Conservation (phyloP, 2,329 filamentous ascomycete genomes). For the Cytospora mali region DNA sequence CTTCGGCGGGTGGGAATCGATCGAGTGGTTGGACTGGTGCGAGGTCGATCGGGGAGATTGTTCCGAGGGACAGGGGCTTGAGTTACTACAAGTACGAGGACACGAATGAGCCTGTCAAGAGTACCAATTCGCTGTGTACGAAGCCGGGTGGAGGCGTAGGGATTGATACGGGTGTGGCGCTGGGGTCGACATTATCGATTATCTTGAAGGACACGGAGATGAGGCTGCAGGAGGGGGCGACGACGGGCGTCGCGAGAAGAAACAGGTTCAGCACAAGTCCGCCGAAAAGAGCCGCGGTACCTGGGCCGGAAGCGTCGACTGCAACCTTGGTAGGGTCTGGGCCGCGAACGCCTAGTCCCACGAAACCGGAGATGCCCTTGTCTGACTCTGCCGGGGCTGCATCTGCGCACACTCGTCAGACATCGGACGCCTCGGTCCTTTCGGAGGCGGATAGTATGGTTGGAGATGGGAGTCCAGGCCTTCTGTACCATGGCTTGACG, state of each 20-base stretch:
- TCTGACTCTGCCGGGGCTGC: conserved; percentile 4
- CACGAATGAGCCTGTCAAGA: conserved; percentile 21
- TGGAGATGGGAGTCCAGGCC: conserved; percentile 40
- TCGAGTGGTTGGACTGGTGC: not conserved
- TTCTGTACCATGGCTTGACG: conserved; percentile 41
- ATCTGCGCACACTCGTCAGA: conserved; percentile 33
- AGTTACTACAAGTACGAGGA: conserved; percentile 26
- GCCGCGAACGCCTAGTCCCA: conserved; percentile 36
- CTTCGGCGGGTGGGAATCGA: conserved; percentile 2
- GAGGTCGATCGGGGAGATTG: not conserved
- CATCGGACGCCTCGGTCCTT: conserved; percentile 39
- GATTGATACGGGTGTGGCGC: conserved; percentile 19
- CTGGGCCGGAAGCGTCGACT: conserved; percentile 11
- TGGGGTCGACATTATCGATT: conserved; percentile 51
- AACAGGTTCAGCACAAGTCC: conserved; percentile 38
- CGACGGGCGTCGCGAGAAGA: conserved; percentile 24
- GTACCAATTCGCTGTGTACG: conserved; percentile 8
- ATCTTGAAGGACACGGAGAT: conserved; percentile 58
- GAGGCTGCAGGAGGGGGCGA: conserved; percentile 43
- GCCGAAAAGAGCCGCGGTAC: conserved; percentile 27
- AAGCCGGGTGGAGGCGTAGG: conserved; percentile 4
- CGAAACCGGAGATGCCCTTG: conserved; percentile 31
- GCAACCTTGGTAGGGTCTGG: conserved; percentile 16
- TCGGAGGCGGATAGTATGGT: conserved; percentile 48
- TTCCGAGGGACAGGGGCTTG: conserved; percentile 16